Evolutionary conservation across 176 grass and related monocot genomes (phyloP), one percentile per base, ranked within the genome.

Genomic region (Coix lacrymajobi): DNA sequence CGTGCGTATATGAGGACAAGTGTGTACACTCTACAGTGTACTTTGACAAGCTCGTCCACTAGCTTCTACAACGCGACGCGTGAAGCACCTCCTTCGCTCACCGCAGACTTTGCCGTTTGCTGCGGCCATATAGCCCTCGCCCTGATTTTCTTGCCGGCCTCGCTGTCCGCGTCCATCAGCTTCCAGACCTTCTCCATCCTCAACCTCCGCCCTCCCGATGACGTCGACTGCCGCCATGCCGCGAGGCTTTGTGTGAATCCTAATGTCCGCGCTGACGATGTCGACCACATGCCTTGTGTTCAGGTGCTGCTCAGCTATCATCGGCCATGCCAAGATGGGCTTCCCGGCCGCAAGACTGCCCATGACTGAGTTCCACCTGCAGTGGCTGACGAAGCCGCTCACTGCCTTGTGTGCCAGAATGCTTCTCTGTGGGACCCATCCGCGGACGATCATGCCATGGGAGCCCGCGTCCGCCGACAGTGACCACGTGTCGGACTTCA

Each of bases 321-420:
- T 69, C 25, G 89, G 89, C 91, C 86, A 97, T 2, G 84, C 82
- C 64, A 97, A 51, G 14, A 96, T 20, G 22, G 90, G 93, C 74
- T 90, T 85, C 36, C 85, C 93, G 1, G 37, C 88, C 3, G 41
- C 54, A 3, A 96, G 77, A 73, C 85, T 87, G 76, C 92, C 90
- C 62, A 90, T 78, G 31, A 82, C 76, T 26, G 93, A 96, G 80
- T 93, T 96, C 93, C 93, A 93, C 20, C 86, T 86, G 71, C 80
- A 93, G 52, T 96, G 93, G 61, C 88, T 96, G 13, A 91, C 29
- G 76, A 93, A 93, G 2, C 75, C 90, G 8, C 86, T 77, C 29
- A 88, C 76, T 0, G 86, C 36, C 7, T 0, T 1, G 78, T 96
- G 93, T 15, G 60, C 66, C 4, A 96, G 75, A 0, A 96, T 54